phyloP scores from a whole-genome alignment of 2,329 filamentous ascomycete species.

The Didymella glomerata region DNA sequence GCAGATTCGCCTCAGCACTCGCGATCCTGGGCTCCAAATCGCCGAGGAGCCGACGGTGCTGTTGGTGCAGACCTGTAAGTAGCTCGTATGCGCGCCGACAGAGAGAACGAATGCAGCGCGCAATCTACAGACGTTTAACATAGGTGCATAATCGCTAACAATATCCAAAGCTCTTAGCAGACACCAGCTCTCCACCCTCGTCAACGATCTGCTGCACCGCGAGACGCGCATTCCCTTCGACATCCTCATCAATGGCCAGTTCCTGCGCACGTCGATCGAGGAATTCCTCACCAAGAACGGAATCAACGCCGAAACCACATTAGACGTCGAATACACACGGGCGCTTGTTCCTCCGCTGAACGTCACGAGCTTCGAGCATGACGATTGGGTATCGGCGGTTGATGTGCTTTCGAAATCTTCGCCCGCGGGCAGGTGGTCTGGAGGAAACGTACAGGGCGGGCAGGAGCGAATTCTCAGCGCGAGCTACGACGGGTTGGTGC shows the following conservation, averaged over 20 bases:
- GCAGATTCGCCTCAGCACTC: conserved; percentile 48
- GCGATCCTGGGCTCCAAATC: conserved; percentile 45
- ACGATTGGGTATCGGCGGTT: conserved; percentile 93
- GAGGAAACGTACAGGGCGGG: conserved; percentile 58
- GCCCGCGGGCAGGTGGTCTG: conserved; percentile 65
- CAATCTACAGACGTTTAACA: neutral
- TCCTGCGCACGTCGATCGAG: conserved; percentile 86
- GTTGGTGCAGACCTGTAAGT: conserved; percentile 47
- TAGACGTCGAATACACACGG: conserved; percentile 92
- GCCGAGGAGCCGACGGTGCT: conserved; percentile 44
- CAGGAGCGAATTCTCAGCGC: conserved; percentile 85
- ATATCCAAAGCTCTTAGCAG: conserved; percentile 38
- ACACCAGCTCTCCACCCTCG: conserved; percentile 64
- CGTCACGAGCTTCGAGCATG: conserved; percentile 92
- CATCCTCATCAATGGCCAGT: conserved; percentile 93
- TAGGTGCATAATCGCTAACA: conserved; percentile 20
- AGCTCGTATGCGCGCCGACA: neutral
- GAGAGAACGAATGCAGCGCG: neutral
- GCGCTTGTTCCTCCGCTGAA: conserved; percentile 89
- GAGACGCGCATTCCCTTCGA: conserved; percentile 80
- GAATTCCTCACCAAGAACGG: conserved; percentile 88
- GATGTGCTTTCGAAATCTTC: conserved; percentile 79
- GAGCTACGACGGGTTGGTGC: conserved; percentile 87
- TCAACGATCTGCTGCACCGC: conserved; percentile 67
- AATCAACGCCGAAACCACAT: conserved; percentile 84